Base-by-base conservation (phyloP, 2,329 filamentous ascomycete species). In the Colletotrichum sp. region DNA sequence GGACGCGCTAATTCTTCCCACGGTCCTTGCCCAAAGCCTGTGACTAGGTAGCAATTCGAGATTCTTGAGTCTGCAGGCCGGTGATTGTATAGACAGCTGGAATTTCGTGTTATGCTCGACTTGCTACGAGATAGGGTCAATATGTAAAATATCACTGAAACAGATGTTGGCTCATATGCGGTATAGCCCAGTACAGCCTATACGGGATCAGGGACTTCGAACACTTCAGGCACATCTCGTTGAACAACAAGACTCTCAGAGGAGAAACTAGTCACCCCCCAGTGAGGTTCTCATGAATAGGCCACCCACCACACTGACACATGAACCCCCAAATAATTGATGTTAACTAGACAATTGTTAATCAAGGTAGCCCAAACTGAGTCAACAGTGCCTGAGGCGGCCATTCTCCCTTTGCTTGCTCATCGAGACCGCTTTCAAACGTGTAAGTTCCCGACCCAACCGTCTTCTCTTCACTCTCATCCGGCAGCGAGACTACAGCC, bases 371-470 rank as follows among this genome's bases (percentile, higher is more conserved):
- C 1, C 74, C 57, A 26, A 76, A 76, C 32, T 76, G 64, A 1
- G 74, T 73, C 44, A 76, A 26, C 18, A 73, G 6, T 4, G 70
- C 64, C 28, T 66, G 28, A 6, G 70, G 74, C 2, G 74, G 66
- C 71, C 71, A 74, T 4, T 24, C 36, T n/a, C 36, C 36, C 13
- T 62, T 66, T 6, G 26, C 2, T 6, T 44, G 13, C 3, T 36
- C 44, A 26, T 59, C 62, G 15, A 77, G 60, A 16, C 5, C 39
- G n/a, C 69, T 36, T 5, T 66, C 70, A 18, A 74, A 76, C 12
- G 13, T 65, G 12, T 32, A 32, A 15, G 18, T 24, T 1, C 71
- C 74, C 9, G 71, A 74, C 16, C 65, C 71, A 7, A 69, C 44
- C 13, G 55, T 24, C 13, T 13, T 49, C 15, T 75, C 69, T 1